Evolutionary conservation across 305 asterid genomes (phyloP).

Genomic region (Fraxinus xanthoxyloides): DNA sequence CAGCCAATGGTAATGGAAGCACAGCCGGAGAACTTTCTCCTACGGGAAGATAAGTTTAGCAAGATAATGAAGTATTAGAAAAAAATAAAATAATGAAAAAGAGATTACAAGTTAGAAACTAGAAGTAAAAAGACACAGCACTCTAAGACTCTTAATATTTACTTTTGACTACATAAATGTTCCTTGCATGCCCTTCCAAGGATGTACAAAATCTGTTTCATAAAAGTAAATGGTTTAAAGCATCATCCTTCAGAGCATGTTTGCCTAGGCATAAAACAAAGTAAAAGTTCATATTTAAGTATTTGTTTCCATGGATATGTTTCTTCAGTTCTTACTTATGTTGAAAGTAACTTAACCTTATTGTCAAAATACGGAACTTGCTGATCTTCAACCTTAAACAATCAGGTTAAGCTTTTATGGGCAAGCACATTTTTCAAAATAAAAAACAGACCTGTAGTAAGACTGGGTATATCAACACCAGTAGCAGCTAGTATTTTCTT

Average conservation of each 20-base stretch:
- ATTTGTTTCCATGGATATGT: background rate
- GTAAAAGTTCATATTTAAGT: background rate
- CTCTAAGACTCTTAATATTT: background rate
- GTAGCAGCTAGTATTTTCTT: slow-evolving; percentile 93
- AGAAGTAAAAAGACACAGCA: background rate
- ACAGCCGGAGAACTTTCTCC: slow-evolving; percentile 86
- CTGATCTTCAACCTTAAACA: background rate
- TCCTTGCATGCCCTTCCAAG: background rate
- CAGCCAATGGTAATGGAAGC: slow-evolving; percentile 96
- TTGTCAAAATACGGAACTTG: background rate
- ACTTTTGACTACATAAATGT: background rate
- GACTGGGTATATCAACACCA: slow-evolving; percentile 92
- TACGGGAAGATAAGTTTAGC: slow-evolving; percentile 25
- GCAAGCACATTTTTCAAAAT: background rate
- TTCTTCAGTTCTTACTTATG: background rate
- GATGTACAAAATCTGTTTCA: background rate
- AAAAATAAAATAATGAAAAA: background rate
- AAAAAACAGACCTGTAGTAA: slow-evolving; percentile 64
- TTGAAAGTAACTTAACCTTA: background rate
- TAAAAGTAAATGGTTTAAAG: background rate
- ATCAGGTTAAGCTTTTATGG: background rate
- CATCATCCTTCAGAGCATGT: background rate
- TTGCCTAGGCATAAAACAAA: background rate
- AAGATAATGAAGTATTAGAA: slow-evolving; percentile 15
- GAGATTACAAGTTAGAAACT: background rate